Evolutionary conservation across 176 grass and related monocot species (phyloP).

Genomic region (Phoenix dactylifera): DNA sequence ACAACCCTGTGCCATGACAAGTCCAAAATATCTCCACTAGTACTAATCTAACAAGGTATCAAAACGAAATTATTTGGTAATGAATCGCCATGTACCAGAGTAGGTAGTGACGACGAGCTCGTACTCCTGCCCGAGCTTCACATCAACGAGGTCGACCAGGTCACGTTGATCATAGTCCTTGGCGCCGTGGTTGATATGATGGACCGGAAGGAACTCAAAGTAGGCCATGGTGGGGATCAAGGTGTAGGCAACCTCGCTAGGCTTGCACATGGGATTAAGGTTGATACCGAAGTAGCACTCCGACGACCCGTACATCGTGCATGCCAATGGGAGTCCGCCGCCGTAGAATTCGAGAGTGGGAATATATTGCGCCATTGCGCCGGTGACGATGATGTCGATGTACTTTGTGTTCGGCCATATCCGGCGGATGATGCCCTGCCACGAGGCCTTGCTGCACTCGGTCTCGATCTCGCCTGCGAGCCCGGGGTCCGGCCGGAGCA

Average conservation of each 20-base stretch:
- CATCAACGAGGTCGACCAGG: slow-evolving; percentile 68
- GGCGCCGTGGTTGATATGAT: background rate
- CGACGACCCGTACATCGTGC: slow-evolving; percentile 95
- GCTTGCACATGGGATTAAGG: slow-evolving; percentile 86
- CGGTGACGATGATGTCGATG: slow-evolving; percentile 92
- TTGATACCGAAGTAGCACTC: slow-evolving; percentile 98
- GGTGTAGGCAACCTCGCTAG: slow-evolving; percentile 74
- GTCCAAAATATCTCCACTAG: no score
- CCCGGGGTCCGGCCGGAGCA: slow-evolving; percentile 43
- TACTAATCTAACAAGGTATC: no score
- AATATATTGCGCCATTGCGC: slow-evolving; percentile 96
- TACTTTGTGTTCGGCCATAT: slow-evolving; percentile 94
- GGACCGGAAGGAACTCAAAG: slow-evolving; percentile 80
- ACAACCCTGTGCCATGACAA: slow-evolving; percentile 39
- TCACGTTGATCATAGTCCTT: slow-evolving; percentile 42
- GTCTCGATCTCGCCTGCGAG: slow-evolving; percentile 53
- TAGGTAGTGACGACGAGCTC: slow-evolving; percentile 98
- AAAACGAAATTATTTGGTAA: no score
- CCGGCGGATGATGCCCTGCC: slow-evolving; percentile 75
- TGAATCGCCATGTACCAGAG: slow-evolving; percentile 28
- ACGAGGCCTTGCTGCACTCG: slow-evolving; percentile 54
- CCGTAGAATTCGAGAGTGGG: slow-evolving; percentile 85
- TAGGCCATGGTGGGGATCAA: slow-evolving; percentile 97
- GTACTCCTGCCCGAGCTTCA: slow-evolving; percentile 76
- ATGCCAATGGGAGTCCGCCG: slow-evolving; percentile 54